A percentile compares a stretch with the other conserved stretches of the same genome.
These are phyloP conservation scores for Penicillium coffeae DNA, from an alignment of 495 filamentous ascomycete species.

Conservation along the genomic window DNA sequence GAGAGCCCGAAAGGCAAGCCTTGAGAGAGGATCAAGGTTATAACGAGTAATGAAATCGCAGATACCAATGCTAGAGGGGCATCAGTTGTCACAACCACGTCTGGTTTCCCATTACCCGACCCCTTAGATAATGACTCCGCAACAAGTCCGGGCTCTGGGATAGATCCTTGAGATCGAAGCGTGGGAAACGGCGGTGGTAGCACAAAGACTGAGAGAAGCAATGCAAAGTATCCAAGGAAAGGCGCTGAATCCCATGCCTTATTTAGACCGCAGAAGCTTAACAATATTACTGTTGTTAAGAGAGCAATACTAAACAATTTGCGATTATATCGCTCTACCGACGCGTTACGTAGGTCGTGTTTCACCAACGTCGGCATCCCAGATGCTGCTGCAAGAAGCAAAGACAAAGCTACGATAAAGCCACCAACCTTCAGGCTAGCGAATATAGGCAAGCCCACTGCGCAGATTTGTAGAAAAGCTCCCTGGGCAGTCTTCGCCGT, in stretches of 20 bases:
- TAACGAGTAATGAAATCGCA: slow-evolving; percentile 22
- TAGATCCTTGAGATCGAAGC: slow-evolving; percentile 19
- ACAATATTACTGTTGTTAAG: slow-evolving; percentile 20
- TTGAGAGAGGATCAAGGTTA: slow-evolving; percentile 19
- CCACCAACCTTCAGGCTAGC: slow-evolving; percentile 55
- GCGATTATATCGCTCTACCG: slow-evolving; percentile 19
- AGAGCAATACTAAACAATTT: slow-evolving; percentile 30
- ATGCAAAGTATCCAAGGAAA: slow-evolving; percentile 42
- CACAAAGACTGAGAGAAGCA: slow-evolving; percentile 41
- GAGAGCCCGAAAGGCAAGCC: slow-evolving; percentile 16
- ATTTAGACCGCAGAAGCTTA: slow-evolving; percentile 35
- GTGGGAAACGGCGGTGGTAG: slow-evolving; percentile 39
- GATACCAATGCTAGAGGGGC: slow-evolving; percentile 27
- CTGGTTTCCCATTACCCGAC: slow-evolving; percentile 12
- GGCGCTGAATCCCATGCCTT: slow-evolving; percentile 29
- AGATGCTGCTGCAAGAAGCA: slow-evolving; percentile 45
- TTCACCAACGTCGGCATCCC: slow-evolving; percentile 31
- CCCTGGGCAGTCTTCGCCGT: slow-evolving; percentile 11
- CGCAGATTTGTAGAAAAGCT: slow-evolving; percentile 23
- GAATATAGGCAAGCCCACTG: slow-evolving; percentile 53
- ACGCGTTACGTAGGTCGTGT: slow-evolving; percentile 2
- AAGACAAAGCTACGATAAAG: slow-evolving; percentile 45
- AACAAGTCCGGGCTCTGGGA: slow-evolving; percentile 26
- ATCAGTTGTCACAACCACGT: slow-evolving; percentile 20
- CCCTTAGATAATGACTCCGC: slow-evolving; percentile 15